Base-by-base conservation (phyloP, 768 basidiomycete species). In the Sutorius australiensis region DNA sequence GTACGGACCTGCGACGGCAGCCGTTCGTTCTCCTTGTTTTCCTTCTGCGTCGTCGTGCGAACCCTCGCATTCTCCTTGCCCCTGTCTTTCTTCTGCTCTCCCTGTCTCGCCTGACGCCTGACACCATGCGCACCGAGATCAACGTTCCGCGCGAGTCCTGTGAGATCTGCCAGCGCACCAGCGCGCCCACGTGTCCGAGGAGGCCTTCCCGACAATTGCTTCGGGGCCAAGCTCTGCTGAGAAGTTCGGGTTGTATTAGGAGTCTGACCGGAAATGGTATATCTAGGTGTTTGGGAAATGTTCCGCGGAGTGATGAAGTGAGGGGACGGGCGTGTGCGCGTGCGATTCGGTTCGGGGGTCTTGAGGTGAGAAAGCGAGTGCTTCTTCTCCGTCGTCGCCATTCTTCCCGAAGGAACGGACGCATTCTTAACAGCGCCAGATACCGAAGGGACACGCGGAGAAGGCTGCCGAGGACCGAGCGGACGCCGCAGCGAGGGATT, bases 141-240 rank as follows among this genome's bases (percentile, higher is more conserved):
- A 45, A 67, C 67, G 28, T 72, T 70, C 41, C 64, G 66, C 53
- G 67, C 61, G 19, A 72, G 61, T 6, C 68, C 67, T 6, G 75
- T 78, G 27, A 78, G 58, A 49, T 80, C 77, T 10, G 62, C 68
- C 9, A 80, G 63, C 21, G 69, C 72, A 16, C 69, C 68, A 17
- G 50, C 65, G 11, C 61, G 67, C 16, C 63, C 57, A 42, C 68
- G 68, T 0, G 45, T 24, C 10, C 67, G 58, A 19, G 69, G 49
- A 5, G 67, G 69, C 34, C 53, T 70, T 24, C 67, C 69, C 2
- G 67, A 62, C 19, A 68, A 28, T 37, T 65, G 65, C 45, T 64
- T 64, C 34, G 58, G 50, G 13, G 14, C 40, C 1, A 52, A 46
- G 12, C 34, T 34, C 3, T 45, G 62, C n/a, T 33, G 55, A 32